Evolutionary conservation across 2,329 filamentous ascomycete genomes (phyloP).

Genomic region (Paraphaeosphaeria sporulosa): DNA sequence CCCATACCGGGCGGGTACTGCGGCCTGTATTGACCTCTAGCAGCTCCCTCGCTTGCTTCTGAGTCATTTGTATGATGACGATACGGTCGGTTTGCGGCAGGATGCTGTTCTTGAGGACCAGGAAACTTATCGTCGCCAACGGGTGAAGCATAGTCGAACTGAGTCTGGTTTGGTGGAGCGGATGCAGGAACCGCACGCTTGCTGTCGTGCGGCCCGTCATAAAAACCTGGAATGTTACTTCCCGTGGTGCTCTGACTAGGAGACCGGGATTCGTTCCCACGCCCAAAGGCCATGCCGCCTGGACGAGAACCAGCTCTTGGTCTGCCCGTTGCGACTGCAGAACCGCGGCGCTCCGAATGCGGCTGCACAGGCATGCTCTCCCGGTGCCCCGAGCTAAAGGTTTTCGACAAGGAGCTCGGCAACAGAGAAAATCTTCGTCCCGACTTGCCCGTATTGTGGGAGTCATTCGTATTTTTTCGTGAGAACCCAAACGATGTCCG

Average conservation of each 20-base stretch:
- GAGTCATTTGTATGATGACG: slow-evolving; percentile 43
- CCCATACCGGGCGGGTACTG: slow-evolving; percentile 53
- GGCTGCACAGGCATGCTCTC: slow-evolving; percentile 42
- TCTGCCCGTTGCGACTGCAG: slow-evolving; percentile 31
- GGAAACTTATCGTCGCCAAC: slow-evolving; percentile 49
- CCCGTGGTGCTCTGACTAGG: slow-evolving; percentile 56
- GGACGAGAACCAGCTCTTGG: slow-evolving; percentile 42
- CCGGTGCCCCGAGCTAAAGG: slow-evolving; percentile 49
- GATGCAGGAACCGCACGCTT: slow-evolving; percentile 41
- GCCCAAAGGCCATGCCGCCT: slow-evolving; percentile 53
- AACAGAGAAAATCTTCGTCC: slow-evolving; percentile 60
- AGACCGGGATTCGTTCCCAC: slow-evolving; percentile 49
- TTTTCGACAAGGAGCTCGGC: slow-evolving; percentile 58
- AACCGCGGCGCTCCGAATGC: slow-evolving; percentile 45
- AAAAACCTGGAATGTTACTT: slow-evolving; percentile 53
- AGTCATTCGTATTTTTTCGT: slow-evolving; percentile 53
- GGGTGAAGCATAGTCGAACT: slow-evolving; percentile 39
- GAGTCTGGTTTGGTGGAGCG: slow-evolving; percentile 45
- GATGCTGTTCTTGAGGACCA: slow-evolving; percentile 42
- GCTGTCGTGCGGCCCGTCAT: slow-evolving; percentile 50
- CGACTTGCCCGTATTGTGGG: slow-evolving; percentile 48
- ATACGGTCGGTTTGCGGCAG: slow-evolving; percentile 36
- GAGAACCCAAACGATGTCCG: slow-evolving; percentile 60
- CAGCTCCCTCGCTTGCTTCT: slow-evolving; percentile 45
- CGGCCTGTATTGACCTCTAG: slow-evolving; percentile 31